A percentile compares a stretch with the other conserved stretches of the same genome.
Conservation (phyloP, 1,284 basidiomycete genomes). For the Boletus sp. region DNA sequence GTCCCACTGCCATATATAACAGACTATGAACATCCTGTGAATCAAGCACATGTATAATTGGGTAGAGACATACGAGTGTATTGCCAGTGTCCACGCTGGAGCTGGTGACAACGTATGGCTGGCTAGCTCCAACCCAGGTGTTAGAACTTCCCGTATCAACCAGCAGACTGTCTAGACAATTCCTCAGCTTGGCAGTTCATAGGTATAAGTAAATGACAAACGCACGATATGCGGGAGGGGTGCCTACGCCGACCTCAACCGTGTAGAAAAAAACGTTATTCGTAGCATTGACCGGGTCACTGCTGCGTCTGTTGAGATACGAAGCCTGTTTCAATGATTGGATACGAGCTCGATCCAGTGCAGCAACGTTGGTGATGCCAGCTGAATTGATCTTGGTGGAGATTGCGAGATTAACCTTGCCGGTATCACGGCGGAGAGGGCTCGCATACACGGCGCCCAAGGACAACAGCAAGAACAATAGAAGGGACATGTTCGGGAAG, state of each 20-base stretch:
- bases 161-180: slow-evolving; percentile 21
- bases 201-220: slow-evolving; percentile 2
- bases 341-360: slow-evolving; percentile 16
- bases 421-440: slow-evolving; percentile 4
- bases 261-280: slow-evolving; percentile 34
- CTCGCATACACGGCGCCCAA: not conserved
- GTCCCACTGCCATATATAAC: slow-evolving; percentile 52
- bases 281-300: not conserved
- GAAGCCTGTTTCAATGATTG: slow-evolving; percentile 5
- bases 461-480: not conserved
- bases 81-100: slow-evolving; percentile 45
- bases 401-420: slow-evolving; percentile 15
- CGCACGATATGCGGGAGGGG: slow-evolving; percentile 36
- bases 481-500: slow-evolving; percentile 1
- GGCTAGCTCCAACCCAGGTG: slow-evolving; percentile 38
- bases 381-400: slow-evolving; percentile 9
- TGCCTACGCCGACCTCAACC: slow-evolving; percentile 43
- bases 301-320: not conserved
- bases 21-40: slow-evolving; percentile 10
- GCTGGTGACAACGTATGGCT: slow-evolving; percentile 40
- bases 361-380: slow-evolving; percentile 16
- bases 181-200: not conserved
- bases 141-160: slow-evolving; percentile 36
- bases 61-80: slow-evolving; percentile 32
- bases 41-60: not conserved